Percentiles rank a stretch among this genome's conserved stretches.
phyloP scores from a whole-genome alignment of 169 alveolate species.

The Cardiosporidium cionae region DNA sequence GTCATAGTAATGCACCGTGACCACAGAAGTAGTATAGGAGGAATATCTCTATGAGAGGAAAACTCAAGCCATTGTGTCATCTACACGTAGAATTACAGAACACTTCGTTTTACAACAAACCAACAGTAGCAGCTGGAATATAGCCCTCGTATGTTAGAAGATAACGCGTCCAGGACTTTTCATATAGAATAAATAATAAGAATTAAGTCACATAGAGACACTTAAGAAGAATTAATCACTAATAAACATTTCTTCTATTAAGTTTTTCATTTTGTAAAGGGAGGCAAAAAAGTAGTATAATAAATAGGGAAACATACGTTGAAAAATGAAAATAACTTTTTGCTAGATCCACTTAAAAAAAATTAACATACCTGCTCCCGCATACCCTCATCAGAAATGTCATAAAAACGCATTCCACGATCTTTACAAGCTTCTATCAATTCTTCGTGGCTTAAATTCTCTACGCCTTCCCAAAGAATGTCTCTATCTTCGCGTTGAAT shows the following conservation, averaged over 20 bases:
- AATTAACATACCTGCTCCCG: slow-evolving; percentile 19
- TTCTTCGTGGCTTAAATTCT: slow-evolving; percentile 58
- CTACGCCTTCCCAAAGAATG: slow-evolving; percentile 77
- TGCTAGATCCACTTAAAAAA: background rate
- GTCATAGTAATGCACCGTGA: slow-evolving; percentile 73
- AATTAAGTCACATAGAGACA: too few relatives aligned
- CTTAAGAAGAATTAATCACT: too few relatives aligned
- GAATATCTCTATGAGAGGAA: slow-evolving; percentile 65
- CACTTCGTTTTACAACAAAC: background rate
- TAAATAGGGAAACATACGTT: too few relatives aligned
- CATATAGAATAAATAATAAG: too few relatives aligned
- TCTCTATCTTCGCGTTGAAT: slow-evolving; percentile 68
- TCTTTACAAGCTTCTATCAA: slow-evolving; percentile 64
- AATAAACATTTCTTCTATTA: too few relatives aligned
- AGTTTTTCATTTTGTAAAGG: too few relatives aligned
- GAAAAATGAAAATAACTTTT: background rate
- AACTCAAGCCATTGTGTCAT: slow-evolving; percentile 65
- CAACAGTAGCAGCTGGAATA: too few relatives aligned
- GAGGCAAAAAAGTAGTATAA: too few relatives aligned
- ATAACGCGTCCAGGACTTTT: too few relatives aligned
- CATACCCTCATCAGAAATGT: slow-evolving; percentile 61
- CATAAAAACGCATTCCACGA: slow-evolving; percentile 67
- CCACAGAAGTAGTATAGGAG: slow-evolving; percentile 66
- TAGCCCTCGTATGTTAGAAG: too few relatives aligned
- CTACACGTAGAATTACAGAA: slow-evolving; percentile 32